Conservation (phyloP, 768 basidiomycete genomes). For the Erythrobasidium yunnanense region DNA sequence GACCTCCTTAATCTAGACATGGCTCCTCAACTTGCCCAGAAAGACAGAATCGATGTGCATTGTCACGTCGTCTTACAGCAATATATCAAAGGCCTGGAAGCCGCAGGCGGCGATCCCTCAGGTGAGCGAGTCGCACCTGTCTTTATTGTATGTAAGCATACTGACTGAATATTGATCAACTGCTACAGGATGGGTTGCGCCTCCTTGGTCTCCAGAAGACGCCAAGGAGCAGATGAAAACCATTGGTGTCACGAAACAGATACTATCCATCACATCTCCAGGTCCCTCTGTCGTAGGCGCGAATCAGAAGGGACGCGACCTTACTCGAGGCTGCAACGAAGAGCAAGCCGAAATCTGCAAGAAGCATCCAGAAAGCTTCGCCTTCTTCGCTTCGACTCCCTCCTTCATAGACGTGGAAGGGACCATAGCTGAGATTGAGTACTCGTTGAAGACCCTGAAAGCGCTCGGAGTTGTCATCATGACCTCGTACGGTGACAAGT, state of each 20-base stretch:
- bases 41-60: neutral
- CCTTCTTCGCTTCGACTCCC: slow-evolving; percentile 5
- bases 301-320: neutral
- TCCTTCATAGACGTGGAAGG: neutral
- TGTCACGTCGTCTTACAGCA: neutral
- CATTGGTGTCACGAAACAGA: neutral
- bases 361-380: neutral
- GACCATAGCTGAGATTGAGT: neutral
- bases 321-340: neutral
- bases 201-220: neutral
- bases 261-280: neutral
- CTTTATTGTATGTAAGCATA: neutral
- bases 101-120: neutral
- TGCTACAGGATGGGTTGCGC: neutral
- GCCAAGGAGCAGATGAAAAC: neutral
- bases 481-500: slow-evolving; percentile 3
- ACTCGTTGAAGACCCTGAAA: neutral
- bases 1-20: too few relatives aligned
- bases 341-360: neutral
- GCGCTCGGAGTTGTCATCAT: neutral
- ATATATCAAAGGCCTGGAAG: neutral
- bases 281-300: neutral
- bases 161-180: neutral
- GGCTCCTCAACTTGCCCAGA: too few relatives aligned
- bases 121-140: neutral